Evolutionary conservation across 176 grass and related monocot genomes (phyloP).

Genomic region (Eragrostis nindensis): DNA sequence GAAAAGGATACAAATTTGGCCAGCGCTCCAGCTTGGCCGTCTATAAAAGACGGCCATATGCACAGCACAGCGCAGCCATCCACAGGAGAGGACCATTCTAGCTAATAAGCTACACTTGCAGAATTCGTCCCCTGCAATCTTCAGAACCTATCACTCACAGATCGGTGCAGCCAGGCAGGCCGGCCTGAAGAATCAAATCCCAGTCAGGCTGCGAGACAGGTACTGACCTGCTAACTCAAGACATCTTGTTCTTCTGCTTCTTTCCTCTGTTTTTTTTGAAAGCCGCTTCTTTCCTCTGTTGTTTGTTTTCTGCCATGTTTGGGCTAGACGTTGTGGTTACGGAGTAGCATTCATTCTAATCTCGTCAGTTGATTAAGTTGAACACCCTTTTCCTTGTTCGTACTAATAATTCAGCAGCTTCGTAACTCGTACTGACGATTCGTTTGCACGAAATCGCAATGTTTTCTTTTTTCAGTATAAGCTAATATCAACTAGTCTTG

Average conservation of each 20-base stretch:
- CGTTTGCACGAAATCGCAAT: neutral
- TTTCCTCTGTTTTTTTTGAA: too few species aligned
- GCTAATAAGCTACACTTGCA: neutral
- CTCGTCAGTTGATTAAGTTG: neutral
- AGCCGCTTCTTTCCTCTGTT: too few species aligned
- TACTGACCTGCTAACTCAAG: constrained; percentile 3
- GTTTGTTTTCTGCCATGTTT: neutral
- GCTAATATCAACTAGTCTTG: neutral
- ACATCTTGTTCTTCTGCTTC: neutral
- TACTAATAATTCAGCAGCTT: neutral
- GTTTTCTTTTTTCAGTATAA: neutral
- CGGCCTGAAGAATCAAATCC: neutral
- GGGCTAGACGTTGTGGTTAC: neutral
- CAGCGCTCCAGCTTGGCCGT: constrained; percentile 34
- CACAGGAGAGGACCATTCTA: constrained; percentile 54
- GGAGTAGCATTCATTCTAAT: constrained; percentile 12
- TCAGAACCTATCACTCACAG: constrained; percentile 32
- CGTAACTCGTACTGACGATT: neutral
- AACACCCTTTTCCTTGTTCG: too few species aligned
- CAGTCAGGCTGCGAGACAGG: constrained; percentile 5
- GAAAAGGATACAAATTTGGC: constrained; percentile 48
- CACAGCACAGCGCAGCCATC: constrained; percentile 12
- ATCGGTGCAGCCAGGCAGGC: constrained; percentile 9
- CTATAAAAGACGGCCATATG: constrained; percentile 54
- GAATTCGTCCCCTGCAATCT: constrained; percentile 8